A percentile compares a stretch with the other conserved stretches of the same genome.
Evolutionary conservation across 768 basidiomycete species (phyloP).

Genomic region (Pleurotus platypus): DNA sequence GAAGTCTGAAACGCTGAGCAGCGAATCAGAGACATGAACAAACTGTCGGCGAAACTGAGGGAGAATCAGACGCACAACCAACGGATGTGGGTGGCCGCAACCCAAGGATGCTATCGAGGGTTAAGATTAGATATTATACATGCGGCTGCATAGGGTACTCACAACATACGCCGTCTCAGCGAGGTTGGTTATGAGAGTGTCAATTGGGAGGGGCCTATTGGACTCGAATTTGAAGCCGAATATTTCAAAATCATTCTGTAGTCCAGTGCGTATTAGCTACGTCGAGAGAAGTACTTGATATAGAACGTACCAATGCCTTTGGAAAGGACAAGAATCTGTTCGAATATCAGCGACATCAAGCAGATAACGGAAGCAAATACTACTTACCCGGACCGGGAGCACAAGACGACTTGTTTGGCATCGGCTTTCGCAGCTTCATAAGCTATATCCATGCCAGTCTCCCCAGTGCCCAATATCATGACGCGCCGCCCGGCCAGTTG

Average conservation of each 20-base stretch:
- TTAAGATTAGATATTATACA: not conserved
- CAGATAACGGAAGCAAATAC: constrained; percentile 1
- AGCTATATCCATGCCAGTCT: constrained; percentile 62
- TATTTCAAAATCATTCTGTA: constrained; percentile 51
- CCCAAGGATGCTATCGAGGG: constrained; percentile 49
- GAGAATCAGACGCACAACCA: constrained; percentile 43
- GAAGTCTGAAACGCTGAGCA: constrained; percentile 43
- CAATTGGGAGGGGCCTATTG: constrained; percentile 36
- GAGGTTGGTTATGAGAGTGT: constrained; percentile 53
- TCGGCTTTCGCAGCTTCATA: constrained; percentile 47
- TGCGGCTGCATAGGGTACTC: constrained; percentile 14
- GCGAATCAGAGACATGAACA: not conserved
- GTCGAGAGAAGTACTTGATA: not conserved
- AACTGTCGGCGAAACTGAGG: not conserved
- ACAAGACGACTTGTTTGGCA: constrained; percentile 49
- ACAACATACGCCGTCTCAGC: constrained; percentile 52
- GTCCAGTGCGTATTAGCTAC: too few species aligned
- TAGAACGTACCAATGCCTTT: constrained; percentile 39
- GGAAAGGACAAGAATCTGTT: constrained; percentile 55
- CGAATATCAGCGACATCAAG: not conserved
- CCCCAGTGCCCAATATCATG: constrained; percentile 56
- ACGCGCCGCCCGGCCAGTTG: constrained; percentile 44
- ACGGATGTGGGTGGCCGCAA: constrained; percentile 47
- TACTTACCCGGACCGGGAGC: constrained; percentile 43
- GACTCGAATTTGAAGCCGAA: constrained; percentile 45